Conservation (phyloP, 495 filamentous ascomycete species). For the Penicillium simplicissimum region DNA sequence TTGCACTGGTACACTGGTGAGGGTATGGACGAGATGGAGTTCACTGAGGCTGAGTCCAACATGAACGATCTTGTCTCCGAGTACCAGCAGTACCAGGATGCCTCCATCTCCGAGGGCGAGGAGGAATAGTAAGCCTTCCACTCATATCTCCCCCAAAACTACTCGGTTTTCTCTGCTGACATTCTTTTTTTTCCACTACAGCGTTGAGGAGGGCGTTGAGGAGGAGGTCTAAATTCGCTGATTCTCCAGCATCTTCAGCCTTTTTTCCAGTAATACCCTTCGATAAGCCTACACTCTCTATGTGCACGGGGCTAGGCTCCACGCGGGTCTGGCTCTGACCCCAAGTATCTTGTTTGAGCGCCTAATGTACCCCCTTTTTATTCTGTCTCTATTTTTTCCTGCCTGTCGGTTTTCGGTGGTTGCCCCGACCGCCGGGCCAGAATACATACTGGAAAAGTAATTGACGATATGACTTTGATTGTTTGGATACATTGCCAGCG, state of each 20-base stretch:
- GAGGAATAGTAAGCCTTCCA: constrained; percentile 54
- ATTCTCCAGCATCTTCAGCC: constrained; percentile 29
- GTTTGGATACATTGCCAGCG: neutral
- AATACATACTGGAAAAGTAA: constrained; percentile 48
- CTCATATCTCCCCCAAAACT: neutral
- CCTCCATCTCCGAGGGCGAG: constrained; percentile 76
- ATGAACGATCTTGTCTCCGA: constrained; percentile 99
- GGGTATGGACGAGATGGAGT: constrained; percentile 99
- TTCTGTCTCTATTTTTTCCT: constrained; percentile 45
- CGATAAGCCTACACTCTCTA: constrained; percentile 43
- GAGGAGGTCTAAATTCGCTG: constrained; percentile 42
- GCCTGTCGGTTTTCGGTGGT: constrained; percentile 28
- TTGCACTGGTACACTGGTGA: constrained; percentile 99
- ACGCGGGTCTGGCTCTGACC: constrained; percentile 22
- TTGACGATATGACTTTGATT: constrained; percentile 23
- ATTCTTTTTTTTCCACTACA: neutral
- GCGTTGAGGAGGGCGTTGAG: constrained; percentile 46
- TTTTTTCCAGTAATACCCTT: constrained; percentile 49
- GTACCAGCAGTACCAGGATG: constrained; percentile 99
- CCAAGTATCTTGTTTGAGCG: constrained; percentile 48
- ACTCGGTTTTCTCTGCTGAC: neutral
- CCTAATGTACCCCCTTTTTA: constrained; percentile 39
- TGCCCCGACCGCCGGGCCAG: constrained; percentile 29
- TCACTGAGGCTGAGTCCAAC: constrained; percentile 99
- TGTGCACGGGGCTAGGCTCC: constrained; percentile 29